These are phyloP conservation scores for Penicillium paneum DNA, from an alignment of 2,329 filamentous ascomycete species.

Conservation along the genomic window DNA sequence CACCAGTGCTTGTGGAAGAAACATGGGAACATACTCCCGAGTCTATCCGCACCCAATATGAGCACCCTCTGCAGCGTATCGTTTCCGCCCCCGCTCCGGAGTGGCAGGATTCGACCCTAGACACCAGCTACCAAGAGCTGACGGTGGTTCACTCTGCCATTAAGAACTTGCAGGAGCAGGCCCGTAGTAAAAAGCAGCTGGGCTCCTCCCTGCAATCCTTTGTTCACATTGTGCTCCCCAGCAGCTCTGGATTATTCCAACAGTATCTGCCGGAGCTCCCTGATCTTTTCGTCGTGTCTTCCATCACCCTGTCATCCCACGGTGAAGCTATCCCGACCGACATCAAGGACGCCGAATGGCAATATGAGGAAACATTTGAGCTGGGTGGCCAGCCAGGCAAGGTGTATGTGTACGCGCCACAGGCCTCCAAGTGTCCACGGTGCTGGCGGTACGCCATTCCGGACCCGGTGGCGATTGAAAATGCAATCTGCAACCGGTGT, in stretches of 20 bases:
- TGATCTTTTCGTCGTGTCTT: constrained; percentile 67
- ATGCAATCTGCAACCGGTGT: constrained; percentile 70
- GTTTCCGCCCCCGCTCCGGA: constrained; percentile 29
- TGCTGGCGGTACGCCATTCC: constrained; percentile 86
- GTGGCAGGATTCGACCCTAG: constrained; percentile 49
- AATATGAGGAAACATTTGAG: constrained; percentile 43
- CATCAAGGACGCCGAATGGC: constrained; percentile 40
- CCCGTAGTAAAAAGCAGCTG: constrained; percentile 66
- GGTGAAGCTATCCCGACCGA: constrained; percentile 24
- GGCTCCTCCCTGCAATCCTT: constrained; percentile 78
- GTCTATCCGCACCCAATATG: constrained; percentile 55
- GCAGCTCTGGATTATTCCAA: constrained; percentile 25
- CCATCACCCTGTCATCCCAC: constrained; percentile 52
- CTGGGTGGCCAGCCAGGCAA: constrained; percentile 33
- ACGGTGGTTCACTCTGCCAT: constrained; percentile 60
- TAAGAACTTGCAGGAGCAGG: constrained; percentile 71
- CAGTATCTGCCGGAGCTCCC: constrained; percentile 52
- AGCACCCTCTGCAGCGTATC: constrained; percentile 46
- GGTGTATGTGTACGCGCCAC: constrained; percentile 48
- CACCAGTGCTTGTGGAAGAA: constrained; percentile 81
- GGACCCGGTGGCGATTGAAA: constrained; percentile 45
- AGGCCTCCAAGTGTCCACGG: constrained; percentile 69
- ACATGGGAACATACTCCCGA: constrained; percentile 74
- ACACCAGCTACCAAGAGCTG: constrained; percentile 42
- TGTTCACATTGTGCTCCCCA: constrained; percentile 49